Base-by-base conservation (phyloP, 1,139 yeast species). In the Diutina pseudorugosa region DNA sequence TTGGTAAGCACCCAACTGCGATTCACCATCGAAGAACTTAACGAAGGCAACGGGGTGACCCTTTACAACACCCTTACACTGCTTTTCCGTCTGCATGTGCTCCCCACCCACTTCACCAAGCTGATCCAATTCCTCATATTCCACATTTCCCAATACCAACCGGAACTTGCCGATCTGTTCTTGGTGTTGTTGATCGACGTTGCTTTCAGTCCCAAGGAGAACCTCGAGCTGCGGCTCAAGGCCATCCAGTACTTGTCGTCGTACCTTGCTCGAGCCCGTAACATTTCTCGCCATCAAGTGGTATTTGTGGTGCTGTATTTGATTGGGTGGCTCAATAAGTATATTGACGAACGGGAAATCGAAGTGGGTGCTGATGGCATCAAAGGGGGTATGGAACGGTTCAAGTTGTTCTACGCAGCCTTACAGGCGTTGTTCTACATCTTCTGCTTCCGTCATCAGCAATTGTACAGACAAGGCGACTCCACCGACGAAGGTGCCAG, bases 191-290 rank as follows among this genome's bases (percentile, higher is more conserved):
- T 93, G 57, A 83, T 93, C 52, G 97, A 91, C 62, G 80, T 86
- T 47, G 89, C 96, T 2, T 83, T 93, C 62, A 75, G 71, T 58
- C 78, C 83, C 5, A 71, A 75, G 49, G 93, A 85, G 63, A 77
- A 82, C 27, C 71, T 83, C 53, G 94, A 88, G 55, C 83, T 81
- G 59, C 77, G 95, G 58, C 81, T 90, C 57, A 90, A 90, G 68
- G 86, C 97, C 4, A 78, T 91, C 78, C 98, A 93, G 67, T 93
- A 93, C 63, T 75, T 93, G 53, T 85, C 96, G 1, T 89, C 97
- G 3, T 93, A 85, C 63, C 81, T 93, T 56, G 95, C 98, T 0
- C 77, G 99, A 54, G 96, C 96, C 12, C 81, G 82, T 58, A 78
- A 79, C 47, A 71, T 93, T 40, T 74, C 89, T 1, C 79, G 80